Conservation (phyloP, 805 yeast genomes). For the Zygoascus flipseniorum region DNA sequence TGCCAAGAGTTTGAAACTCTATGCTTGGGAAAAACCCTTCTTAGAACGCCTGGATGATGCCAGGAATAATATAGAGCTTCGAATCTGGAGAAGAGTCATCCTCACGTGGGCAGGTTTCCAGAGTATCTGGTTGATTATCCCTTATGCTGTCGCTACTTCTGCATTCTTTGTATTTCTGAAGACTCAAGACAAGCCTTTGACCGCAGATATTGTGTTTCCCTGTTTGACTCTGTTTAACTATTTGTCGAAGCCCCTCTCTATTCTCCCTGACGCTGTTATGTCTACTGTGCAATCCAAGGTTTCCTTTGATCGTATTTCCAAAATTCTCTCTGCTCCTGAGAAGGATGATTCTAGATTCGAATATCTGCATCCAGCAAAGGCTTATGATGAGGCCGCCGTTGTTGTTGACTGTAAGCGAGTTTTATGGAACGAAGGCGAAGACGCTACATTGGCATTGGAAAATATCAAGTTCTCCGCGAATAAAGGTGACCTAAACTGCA, state of each 20-base stretch:
- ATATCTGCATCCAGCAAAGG: constrained; percentile 17
- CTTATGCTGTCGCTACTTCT: constrained; percentile 80
- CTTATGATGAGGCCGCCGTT: constrained; percentile 47
- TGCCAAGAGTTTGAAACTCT: constrained; percentile 83
- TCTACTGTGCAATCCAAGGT: constrained; percentile 27
- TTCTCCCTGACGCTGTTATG: constrained; percentile 41
- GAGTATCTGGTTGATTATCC: constrained; percentile 79
- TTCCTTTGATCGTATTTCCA: constrained; percentile 38
- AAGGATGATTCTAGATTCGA: constrained; percentile 34
- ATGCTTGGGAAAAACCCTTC: constrained; percentile 93
- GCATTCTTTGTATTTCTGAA: constrained; percentile 78
- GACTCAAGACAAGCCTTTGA: constrained; percentile 54
- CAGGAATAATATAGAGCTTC: constrained; percentile 80
- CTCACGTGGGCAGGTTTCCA: constrained; percentile 57
- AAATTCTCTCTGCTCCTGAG: constrained; percentile 37
- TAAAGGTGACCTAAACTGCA: constrained; percentile 70
- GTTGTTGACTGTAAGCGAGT: constrained; percentile 13
- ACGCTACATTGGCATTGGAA: constrained; percentile 38
- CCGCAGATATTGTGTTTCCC: constrained; percentile 80
- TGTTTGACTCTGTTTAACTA: constrained; percentile 45
- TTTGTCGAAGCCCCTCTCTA: constrained; percentile 41
- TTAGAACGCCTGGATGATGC: constrained; percentile 63
- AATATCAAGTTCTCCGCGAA: constrained; percentile 52
- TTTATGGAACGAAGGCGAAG: constrained; percentile 24
- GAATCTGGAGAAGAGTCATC: constrained; percentile 67